Percentiles rank a stretch among this genome's conserved stretches.
Conservation (phyloP, 2,329 filamentous ascomycete genomes). For the Sporothrix dimorphospora region DNA sequence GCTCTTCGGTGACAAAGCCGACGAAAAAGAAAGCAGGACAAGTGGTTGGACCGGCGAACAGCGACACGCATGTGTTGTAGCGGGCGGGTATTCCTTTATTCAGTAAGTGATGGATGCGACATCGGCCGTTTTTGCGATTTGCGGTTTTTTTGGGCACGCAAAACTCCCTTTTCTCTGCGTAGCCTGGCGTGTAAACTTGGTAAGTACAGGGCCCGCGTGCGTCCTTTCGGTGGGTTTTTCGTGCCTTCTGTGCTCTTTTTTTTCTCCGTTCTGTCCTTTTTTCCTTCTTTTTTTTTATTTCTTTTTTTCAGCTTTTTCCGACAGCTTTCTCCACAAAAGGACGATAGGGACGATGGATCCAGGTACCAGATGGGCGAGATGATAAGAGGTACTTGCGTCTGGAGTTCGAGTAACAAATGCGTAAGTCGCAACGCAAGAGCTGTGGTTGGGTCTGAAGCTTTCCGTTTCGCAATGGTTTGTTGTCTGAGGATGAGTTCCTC, state of each 20-base stretch:
- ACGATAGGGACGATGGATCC: slow-evolving; percentile 11
- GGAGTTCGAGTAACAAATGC: slow-evolving; percentile 9
- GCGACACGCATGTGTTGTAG: neutral
- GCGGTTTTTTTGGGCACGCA: neutral
- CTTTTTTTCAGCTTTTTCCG: neutral
- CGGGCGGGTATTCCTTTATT: slow-evolving; percentile 21
- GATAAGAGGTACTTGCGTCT: slow-evolving; percentile 15
- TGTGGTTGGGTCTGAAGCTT: neutral
- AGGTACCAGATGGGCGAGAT: neutral
- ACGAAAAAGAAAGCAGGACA: neutral
- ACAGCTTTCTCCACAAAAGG: slow-evolving; percentile 25
- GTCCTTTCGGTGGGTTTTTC: slow-evolving; percentile 9
- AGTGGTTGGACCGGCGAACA: neutral
- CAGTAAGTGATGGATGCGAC: slow-evolving; percentile 24
- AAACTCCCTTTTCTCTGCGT: neutral
- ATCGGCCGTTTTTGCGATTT: slow-evolving; percentile 18
- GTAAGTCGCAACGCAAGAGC: neutral
- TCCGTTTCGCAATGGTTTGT: neutral
- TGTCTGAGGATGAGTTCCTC: neutral
- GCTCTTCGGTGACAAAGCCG: slow-evolving; percentile 1
- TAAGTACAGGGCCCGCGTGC: neutral
- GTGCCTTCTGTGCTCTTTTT: neutral
- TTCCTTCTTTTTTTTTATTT: neutral
- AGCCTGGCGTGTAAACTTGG: slow-evolving; percentile 12
- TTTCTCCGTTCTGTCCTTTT: neutral